Evolutionary conservation across 176 grass and related monocot genomes (phyloP), one percentile per base, ranked within the genome.

Genomic region (Hsuehochloa calcarea): DNA sequence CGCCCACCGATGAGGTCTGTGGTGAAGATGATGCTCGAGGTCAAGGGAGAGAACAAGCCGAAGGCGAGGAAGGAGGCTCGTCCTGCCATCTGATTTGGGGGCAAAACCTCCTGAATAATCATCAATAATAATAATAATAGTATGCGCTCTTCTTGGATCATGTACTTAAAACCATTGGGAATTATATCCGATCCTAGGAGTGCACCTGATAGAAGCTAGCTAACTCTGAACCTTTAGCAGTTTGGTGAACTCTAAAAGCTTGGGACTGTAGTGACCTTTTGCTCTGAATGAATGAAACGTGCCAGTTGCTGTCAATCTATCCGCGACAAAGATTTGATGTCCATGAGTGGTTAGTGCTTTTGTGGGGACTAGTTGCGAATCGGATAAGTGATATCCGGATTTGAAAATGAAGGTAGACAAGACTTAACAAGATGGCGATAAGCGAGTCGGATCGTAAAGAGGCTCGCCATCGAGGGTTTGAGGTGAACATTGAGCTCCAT

Each of bases 1-100:
- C 93, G 96, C 5, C 96, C 93, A 17, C 81, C 96, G 0, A 98
- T 98, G 96, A 88, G 93, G 87, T 22, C 60, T 4, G 91, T 98
- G 29, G 91, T 95, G 80, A 93, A 78, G 68, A 81, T 95, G 93
- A 79, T 98, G 75, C 85, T 87, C 47, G 89, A 93, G 65, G 81
- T 90, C 12, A 38, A 27, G 56, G 87, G 67, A 44, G 73, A 79
- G 22, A 86, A 41, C 82, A 90, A 70, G 72, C 31, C 49, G 1
- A 93, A 85, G 81, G 29, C 20, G 0, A 70, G 74, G 49, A 84
- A 88, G 49, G 81, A 62, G 43, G 60, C 11, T 7, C 34, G 13
- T 35, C 50, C n/a, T 0, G 8, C 67, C 39, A 20, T 72, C 67
- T 82, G 72, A 86, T 31, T 19, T 44, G 26, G 20, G 20, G 50